Base-by-base conservation (phyloP, 148 eudicot genomes). In the Hydrangea macrophylla region DNA sequence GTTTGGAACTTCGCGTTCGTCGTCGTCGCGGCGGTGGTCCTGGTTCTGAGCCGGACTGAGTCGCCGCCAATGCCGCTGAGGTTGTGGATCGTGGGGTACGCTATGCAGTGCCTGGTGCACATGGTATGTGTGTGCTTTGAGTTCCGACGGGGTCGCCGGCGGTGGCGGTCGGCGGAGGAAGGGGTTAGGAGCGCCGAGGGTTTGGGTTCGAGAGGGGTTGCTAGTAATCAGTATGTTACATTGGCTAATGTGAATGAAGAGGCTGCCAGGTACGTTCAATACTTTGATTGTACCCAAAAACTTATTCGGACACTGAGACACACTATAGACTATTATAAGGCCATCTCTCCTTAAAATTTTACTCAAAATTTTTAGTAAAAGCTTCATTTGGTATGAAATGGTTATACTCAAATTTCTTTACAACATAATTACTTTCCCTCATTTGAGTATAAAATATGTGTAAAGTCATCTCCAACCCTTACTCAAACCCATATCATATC, bases 21-120 rank as follows among this genome's bases (percentile, higher is more conserved):
- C 6, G 44, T 53, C 6, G 91, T 75, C 1, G 70, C 89, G 0
- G 20, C 15, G 0, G 79, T 24, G 12, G 78, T 73, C 2, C 10
- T 87, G 69, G 62, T 65, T 4, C 26, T 85, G 45, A 83, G 84
- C 20, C 32, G 75, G 32, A 20, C 48, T 1, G 86, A 83, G 55
- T 20, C 42, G 27, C 75, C 83, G 13, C 36, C 51, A 22, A 59
- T 70, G 53, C 89, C 89, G 30, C 66, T 88, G 55, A 73, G 97
- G 76, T 36, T 86, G 26, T 91, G 97, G 94, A 64, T 78, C 32
- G 74, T 69, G 2, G 94, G 88, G 18, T 91, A 91, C 31, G 85
- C 81, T 2, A 20, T 88, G 53, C 94, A 86, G 82, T 90, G 97
- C 40, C 70, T 73, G 17, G 67, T 88, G 11, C 97, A 91, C 73